A percentile compares a stretch with the other conserved stretches of the same genome.
Conservation (phyloP, 2,329 filamentous ascomycete species). For the Colletotrichum sp. region DNA sequence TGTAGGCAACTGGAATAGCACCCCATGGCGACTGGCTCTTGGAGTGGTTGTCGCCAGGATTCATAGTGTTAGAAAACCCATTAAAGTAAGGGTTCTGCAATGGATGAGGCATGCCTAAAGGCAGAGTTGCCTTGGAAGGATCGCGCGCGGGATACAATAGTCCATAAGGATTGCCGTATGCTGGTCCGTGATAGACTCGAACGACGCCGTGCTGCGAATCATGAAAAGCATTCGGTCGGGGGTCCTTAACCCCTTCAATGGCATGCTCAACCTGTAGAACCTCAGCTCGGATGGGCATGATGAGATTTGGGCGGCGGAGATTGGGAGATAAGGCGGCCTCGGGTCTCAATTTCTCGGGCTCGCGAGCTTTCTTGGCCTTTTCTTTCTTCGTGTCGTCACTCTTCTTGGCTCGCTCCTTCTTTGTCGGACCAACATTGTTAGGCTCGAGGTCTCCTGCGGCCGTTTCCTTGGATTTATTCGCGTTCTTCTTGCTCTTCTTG, state of each 20-base stretch:
- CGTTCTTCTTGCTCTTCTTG: slow-evolving; percentile 19
- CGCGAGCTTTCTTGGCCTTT: slow-evolving; percentile 19
- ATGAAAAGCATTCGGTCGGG: slow-evolving; percentile 64
- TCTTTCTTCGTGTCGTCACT: neutral
- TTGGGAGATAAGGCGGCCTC: slow-evolving; percentile 30
- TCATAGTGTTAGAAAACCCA: slow-evolving; percentile 36
- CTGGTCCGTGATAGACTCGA: slow-evolving; percentile 62
- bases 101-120: slow-evolving; percentile 49
- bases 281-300: slow-evolving; percentile 53
- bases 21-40: slow-evolving; percentile 17
- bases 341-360: slow-evolving; percentile 25
- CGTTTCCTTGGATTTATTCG: slow-evolving; percentile 12
- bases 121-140: slow-evolving; percentile 35
- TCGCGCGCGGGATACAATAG: slow-evolving; percentile 50
- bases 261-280: slow-evolving; percentile 62
- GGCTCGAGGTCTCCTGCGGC: neutral
- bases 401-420: neutral
- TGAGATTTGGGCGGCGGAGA: slow-evolving; percentile 45
- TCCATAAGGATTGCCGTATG: slow-evolving; percentile 56
- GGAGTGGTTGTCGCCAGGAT: slow-evolving; percentile 12
- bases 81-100: slow-evolving; percentile 47
- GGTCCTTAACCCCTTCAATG: slow-evolving; percentile 56
- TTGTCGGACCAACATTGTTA: slow-evolving; percentile 9
- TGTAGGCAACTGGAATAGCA: neutral
- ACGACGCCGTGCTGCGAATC: slow-evolving; percentile 57